Evolutionary conservation across 257 asterid genomes (phyloP), one percentile per base, ranked within the genome.

Genomic region (Scutellaria minor): DNA sequence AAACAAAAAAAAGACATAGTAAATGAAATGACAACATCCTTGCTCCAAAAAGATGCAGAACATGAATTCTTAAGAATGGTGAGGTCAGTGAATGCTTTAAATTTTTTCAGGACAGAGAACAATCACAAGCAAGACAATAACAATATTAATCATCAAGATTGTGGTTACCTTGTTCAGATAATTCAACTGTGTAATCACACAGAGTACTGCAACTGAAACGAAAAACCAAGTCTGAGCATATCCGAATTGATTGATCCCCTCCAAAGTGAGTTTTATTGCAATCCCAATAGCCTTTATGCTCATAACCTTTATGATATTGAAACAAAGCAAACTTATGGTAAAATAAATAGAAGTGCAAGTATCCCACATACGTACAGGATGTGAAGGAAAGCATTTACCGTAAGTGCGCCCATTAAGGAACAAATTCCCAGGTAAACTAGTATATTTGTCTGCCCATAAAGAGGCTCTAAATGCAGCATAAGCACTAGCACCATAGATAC

Each of bases 201-300:
- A 87, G 66, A 86, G 68, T 42, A 86, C 79, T 65, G 97, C 86
- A 75, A 86, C 88, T 3, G 87, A 73, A 65, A 91, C 64, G 75
- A 92, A 90, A 66, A 92, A 78, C 98, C 95, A 90, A 44, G 98
- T 90, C 81, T 90, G 85, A 1, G 84, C 86, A 72, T 82, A 92
- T 70, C 77, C 81, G 71, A 89, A 79, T 62, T 92, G 97, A 83
- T 81, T 90, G 71, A 82, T 79, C 67, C 98, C 98, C 71, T 92
- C 98, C 65, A 92, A 71, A 6, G 92, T 90, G 65, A 90, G 97
- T 78, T 87, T 92, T 44, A 92, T 90, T 54, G 97, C 98, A 62
- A 90, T 92, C 47, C 98, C 98, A 48, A 92, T 83, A 5, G 97
- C 94, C 85, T 92, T 92, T 75, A 92, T 84, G 86, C 98, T 92